A percentile compares a stretch with the other conserved stretches of the same genome.
Evolutionary conservation across 2,329 filamentous ascomycete genomes (phyloP).

Genomic region (Alternaria gansuensis): DNA sequence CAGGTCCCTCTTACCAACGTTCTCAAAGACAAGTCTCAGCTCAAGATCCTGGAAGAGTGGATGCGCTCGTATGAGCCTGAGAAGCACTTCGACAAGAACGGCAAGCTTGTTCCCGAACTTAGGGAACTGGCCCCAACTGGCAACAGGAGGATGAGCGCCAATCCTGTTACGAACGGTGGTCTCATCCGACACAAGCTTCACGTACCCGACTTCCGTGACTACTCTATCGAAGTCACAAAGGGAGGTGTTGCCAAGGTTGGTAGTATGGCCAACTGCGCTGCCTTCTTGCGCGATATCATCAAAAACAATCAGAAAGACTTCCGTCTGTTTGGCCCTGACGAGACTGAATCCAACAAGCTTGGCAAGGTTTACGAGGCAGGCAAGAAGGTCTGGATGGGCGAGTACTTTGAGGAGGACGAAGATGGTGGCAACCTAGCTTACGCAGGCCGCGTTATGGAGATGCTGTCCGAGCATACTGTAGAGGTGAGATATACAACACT

Average conservation of each 20-base stretch:
- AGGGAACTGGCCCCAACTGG: constrained; percentile 71
- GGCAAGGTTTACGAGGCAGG: constrained; percentile 74
- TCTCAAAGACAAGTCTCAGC: constrained; percentile 68
- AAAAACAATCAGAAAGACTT: constrained; percentile 72
- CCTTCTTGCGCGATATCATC: constrained; percentile 73
- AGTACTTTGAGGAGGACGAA: constrained; percentile 77
- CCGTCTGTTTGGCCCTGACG: constrained; percentile 80
- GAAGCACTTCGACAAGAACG: constrained; percentile 71
- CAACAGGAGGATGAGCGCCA: constrained; percentile 76
- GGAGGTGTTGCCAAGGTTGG: constrained; percentile 65
- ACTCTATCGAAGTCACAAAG: constrained; percentile 69
- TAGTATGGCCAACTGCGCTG: constrained; percentile 75
- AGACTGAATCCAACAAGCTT: constrained; percentile 84
- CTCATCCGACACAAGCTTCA: constrained; percentile 71
- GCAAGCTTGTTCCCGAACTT: constrained; percentile 70
- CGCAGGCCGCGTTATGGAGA: constrained; percentile 80
- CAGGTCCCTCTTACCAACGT: constrained; percentile 80
- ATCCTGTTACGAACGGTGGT: constrained; percentile 78
- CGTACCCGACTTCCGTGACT: constrained; percentile 75
- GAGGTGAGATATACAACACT: constrained; percentile 59
- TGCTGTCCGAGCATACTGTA: constrained; percentile 81
- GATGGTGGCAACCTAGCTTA: constrained; percentile 77
- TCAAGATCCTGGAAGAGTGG: constrained; percentile 76
- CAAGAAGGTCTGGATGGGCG: constrained; percentile 83
- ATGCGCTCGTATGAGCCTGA: constrained; percentile 80